phyloP scores from a whole-genome alignment of 768 basidiomycete species.

The Solioccasus polychromus region DNA sequence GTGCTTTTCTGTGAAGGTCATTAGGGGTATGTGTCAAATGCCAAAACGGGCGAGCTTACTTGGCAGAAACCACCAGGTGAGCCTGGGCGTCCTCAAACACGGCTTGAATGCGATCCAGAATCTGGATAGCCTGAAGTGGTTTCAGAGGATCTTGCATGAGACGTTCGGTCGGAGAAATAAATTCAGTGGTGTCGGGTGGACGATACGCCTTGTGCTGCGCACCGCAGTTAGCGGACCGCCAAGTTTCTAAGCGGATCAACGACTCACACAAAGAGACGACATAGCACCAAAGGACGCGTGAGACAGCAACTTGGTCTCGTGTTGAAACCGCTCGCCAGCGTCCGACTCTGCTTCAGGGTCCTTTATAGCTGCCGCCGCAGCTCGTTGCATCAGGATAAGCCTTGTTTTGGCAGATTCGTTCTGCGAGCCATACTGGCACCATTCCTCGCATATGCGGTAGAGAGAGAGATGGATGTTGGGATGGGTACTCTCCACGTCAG shows the following conservation, averaged over 20 bases:
- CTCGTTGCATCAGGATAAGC: constrained; percentile 66
- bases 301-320: constrained; percentile 70
- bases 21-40: constrained; percentile 4
- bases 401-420: constrained; percentile 70
- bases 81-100: constrained; percentile 61
- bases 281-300: constrained; percentile 84
- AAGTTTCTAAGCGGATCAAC: neutral
- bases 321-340: constrained; percentile 57
- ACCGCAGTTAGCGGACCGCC: neutral
- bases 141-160: constrained; percentile 47
- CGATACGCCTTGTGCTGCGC: constrained; percentile 76
- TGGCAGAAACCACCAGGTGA: constrained; percentile 53
- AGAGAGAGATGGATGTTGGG: constrained; percentile 72
- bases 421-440: constrained; percentile 84
- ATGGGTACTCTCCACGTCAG: constrained; percentile 73
- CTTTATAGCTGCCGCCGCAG: constrained; percentile 51
- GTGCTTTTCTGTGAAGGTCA: constrained; percentile 57
- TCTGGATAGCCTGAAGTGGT: constrained; percentile 48
- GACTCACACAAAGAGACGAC: constrained; percentile 82
- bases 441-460: constrained; percentile 87
- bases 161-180: constrained; percentile 63
- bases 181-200: constrained; percentile 50
- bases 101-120: constrained; percentile 66
- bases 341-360: constrained; percentile 52
- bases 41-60: constrained; percentile 44